Percentiles rank a stretch among this genome's conserved stretches.
phyloP scores from a whole-genome alignment of 78 protist species.

The Dictyostelium brefeldianum region DNA sequence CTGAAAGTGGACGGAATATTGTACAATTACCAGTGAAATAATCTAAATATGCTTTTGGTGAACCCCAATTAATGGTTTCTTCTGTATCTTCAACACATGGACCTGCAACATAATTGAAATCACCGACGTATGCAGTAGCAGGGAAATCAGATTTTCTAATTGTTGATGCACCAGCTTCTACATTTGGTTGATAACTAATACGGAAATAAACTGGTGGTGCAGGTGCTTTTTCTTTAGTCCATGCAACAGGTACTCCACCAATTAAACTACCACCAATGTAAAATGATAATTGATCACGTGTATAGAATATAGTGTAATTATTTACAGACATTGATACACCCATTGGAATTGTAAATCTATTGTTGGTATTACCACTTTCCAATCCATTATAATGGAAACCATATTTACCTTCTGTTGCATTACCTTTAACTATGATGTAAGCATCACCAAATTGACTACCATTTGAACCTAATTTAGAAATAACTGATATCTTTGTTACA shows the following conservation, averaged over 20 bases:
- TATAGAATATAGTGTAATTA: not conserved
- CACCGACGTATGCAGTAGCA: not conserved
- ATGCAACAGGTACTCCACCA: not conserved
- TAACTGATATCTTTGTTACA: not conserved
- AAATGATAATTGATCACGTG: not conserved
- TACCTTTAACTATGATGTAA: not conserved
- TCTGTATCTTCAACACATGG: not conserved
- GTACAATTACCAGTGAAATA: conserved; percentile 6
- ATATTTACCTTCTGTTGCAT: not conserved
- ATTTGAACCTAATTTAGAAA: not conserved
- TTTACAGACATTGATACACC: not conserved
- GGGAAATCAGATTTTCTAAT: not conserved
- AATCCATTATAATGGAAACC: not conserved
- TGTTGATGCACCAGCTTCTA: not conserved
- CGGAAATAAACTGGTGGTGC: conserved; percentile 9
- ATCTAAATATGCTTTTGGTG: not conserved
- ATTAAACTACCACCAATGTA: not conserved
- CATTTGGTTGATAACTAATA: not conserved
- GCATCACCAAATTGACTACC: not conserved
- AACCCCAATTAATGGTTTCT: not conserved
- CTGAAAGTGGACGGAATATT: not conserved
- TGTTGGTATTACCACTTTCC: not conserved
- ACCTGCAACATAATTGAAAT: not conserved
- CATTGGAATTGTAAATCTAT: not conserved
- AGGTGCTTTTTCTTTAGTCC: not conserved